Conservation (phyloP, 2,329 filamentous ascomycete genomes). For the Amphichorda felina region DNA sequence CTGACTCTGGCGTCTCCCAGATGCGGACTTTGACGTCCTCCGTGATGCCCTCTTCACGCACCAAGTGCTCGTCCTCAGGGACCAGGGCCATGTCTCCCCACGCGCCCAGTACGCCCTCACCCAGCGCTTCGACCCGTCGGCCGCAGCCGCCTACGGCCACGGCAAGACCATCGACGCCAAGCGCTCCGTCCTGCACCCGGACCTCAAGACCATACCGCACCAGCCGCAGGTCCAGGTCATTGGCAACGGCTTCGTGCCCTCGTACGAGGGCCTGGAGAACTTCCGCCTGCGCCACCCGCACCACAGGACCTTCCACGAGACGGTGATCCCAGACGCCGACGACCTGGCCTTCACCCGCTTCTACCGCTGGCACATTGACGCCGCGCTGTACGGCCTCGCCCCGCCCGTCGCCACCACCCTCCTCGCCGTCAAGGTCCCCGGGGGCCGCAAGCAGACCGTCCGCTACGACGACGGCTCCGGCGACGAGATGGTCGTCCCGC, state of each 20-base stretch:
- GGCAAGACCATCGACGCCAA: conserved; percentile 59
- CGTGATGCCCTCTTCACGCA: conserved; percentile 54
- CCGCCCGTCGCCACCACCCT: conserved; percentile 63
- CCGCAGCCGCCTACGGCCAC: conserved; percentile 57
- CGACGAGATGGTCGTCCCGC: conserved; percentile 54
- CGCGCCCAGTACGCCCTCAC: conserved; percentile 66
- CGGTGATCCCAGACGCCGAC: conserved; percentile 41
- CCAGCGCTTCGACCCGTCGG: conserved; percentile 57
- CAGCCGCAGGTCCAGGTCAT: conserved; percentile 69
- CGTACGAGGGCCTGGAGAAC: conserved; percentile 60
- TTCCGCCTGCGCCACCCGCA: conserved; percentile 63
- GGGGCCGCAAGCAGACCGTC: conserved; percentile 51
- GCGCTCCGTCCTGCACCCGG: conserved; percentile 59
- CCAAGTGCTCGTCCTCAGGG: conserved; percentile 61
- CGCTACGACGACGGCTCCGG: conserved; percentile 62
- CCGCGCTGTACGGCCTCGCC: conserved; percentile 63
- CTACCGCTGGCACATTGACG: conserved; percentile 75
- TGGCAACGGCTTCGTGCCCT: conserved; percentile 57
- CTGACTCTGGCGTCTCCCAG: conserved; percentile 17
- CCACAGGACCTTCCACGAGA: conserved; percentile 64
- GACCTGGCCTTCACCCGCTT: conserved; percentile 42
- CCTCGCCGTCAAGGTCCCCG: conserved; percentile 61
- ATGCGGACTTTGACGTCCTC: conserved; percentile 53
- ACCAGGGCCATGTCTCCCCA: conserved; percentile 50
- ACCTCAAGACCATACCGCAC: conserved; percentile 69